Percentiles rank a stretch among this genome's conserved stretches.
phyloP scores from a whole-genome alignment of 805 yeast species.

The Scheffersomyces coipomensis region DNA sequence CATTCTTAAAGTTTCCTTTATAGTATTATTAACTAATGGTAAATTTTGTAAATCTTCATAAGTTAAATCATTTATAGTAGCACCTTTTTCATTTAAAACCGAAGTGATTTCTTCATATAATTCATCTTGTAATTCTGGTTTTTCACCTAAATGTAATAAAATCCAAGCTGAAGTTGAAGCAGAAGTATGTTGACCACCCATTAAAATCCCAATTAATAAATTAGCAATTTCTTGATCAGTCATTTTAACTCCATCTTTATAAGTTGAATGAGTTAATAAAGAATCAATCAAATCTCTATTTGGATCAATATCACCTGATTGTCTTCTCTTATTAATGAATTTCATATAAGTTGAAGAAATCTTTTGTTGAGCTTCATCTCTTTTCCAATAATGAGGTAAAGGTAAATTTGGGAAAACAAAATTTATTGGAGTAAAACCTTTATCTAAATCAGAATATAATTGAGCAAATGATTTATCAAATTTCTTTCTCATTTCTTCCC shows the following conservation, averaged over 20 bases:
- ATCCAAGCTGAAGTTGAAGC: constrained; percentile 97
- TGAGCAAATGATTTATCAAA: constrained; percentile 82
- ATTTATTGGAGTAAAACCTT: constrained; percentile 94
- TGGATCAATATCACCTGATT: constrained; percentile 66
- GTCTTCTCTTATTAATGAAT: constrained; percentile 72
- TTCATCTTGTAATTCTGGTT: constrained; percentile 82
- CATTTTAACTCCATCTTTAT: constrained; percentile 93
- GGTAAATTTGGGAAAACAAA: constrained; percentile 96
- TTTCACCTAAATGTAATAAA: constrained; percentile 83
- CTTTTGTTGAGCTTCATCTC: constrained; percentile 85
- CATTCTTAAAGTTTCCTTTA: constrained; percentile 91
- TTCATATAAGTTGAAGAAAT: constrained; percentile 80
- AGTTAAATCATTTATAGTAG: constrained; percentile 53
- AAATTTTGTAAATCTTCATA: constrained; percentile 82
- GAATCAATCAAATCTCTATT: constrained; percentile 89
- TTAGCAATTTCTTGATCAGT: constrained; percentile 94
- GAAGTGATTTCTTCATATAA: constrained; percentile 70
- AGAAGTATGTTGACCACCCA: constrained; percentile 99
- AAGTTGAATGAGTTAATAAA: constrained; percentile 75
- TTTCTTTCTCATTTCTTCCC: constrained; percentile 84
- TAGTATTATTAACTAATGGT: constrained; percentile 77
- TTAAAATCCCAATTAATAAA: constrained; percentile 87
- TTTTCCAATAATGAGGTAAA: constrained; percentile 73
- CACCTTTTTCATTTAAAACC: constrained; percentile 55
- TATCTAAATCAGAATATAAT: constrained; percentile 87